phyloP scores from a whole-genome alignment of 768 basidiomycete genomes.

The Lentinula boryana region DNA sequence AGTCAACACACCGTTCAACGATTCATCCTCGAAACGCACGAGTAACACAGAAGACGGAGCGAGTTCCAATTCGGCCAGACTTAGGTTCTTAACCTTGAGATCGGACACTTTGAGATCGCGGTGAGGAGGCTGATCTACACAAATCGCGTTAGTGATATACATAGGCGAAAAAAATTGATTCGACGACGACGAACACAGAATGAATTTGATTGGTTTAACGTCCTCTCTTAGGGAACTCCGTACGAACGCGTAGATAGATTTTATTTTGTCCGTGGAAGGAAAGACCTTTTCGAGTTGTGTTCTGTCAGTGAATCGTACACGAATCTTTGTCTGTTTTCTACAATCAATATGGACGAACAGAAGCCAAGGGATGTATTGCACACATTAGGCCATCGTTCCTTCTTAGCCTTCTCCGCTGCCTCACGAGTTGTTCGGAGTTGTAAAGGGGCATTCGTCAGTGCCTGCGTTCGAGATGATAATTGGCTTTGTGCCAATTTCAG shows the following conservation, averaged over 20 bases:
- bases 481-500: slow-evolving; percentile 61
- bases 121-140: slow-evolving; percentile 76
- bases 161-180: neutral
- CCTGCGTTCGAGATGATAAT: slow-evolving; percentile 53
- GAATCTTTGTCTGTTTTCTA: slow-evolving; percentile 62
- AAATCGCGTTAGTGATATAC: neutral
- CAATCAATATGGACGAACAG: slow-evolving; percentile 1
- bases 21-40: slow-evolving; percentile 68
- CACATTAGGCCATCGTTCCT: slow-evolving; percentile 71
- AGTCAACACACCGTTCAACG: slow-evolving; percentile 54
- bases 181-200: slow-evolving; percentile 57
- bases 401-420: slow-evolving; percentile 50
- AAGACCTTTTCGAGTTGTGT: slow-evolving; percentile 78
- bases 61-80: slow-evolving; percentile 63
- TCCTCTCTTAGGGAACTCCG: slow-evolving; percentile 66
- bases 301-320: slow-evolving; percentile 75
- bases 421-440: slow-evolving; percentile 61
- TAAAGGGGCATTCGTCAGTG: slow-evolving; percentile 66
- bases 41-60: slow-evolving; percentile 77
- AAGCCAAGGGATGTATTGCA: slow-evolving; percentile 12
- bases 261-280: slow-evolving; percentile 73
- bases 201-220: slow-evolving; percentile 72
- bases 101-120: slow-evolving; percentile 83
- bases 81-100: slow-evolving; percentile 59
- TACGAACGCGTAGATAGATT: slow-evolving; percentile 81